Conservation (phyloP, 805 yeast species). For the Lipomyces chichibuensis region DNA sequence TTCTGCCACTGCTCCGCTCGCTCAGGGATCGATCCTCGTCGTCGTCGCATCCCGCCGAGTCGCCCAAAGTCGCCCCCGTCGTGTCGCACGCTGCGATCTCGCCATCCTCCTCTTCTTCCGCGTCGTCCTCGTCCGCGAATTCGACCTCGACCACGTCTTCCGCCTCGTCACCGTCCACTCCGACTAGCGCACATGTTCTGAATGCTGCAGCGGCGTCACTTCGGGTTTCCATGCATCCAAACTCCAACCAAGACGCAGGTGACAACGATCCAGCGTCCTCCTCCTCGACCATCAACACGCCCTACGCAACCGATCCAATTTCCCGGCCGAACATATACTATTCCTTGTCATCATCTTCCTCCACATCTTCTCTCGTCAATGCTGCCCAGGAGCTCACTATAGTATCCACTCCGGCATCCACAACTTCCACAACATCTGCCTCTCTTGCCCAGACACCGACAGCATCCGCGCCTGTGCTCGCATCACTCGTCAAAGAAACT, state of each 20-base stretch:
- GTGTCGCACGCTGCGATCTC: constrained; percentile 12
- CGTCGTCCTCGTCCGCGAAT: constrained; percentile 11
- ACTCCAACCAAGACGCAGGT: background rate
- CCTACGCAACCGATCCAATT: background rate
- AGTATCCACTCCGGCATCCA: constrained; percentile 21
- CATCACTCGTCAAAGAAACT: constrained; percentile 71
- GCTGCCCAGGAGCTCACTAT: constrained; percentile 19
- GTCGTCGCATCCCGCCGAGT: constrained; percentile 19
- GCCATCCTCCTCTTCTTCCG: constrained; percentile 22
- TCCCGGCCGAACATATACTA: constrained; percentile 10
- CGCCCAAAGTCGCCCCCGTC: background rate
- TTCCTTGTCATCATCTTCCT: constrained; percentile 15
- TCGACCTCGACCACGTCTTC: constrained; percentile 11
- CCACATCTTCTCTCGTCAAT: constrained; percentile 6
- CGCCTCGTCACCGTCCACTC: constrained; percentile 10
- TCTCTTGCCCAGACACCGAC: constrained; percentile 6
- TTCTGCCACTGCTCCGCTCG: constrained; percentile 30
- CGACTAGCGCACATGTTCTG: constrained; percentile 11
- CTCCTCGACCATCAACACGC: constrained; percentile 10
- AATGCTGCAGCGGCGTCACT: constrained; percentile 12
- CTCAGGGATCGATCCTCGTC: constrained; percentile 27
- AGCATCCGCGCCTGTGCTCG: background rate
- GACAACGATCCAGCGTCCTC: constrained; percentile 9
- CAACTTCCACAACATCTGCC: constrained; percentile 15
- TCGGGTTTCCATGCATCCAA: background rate